Evolutionary conservation across 164 flowering plant genomes (phyloP).

Genomic region (Piper longum): DNA sequence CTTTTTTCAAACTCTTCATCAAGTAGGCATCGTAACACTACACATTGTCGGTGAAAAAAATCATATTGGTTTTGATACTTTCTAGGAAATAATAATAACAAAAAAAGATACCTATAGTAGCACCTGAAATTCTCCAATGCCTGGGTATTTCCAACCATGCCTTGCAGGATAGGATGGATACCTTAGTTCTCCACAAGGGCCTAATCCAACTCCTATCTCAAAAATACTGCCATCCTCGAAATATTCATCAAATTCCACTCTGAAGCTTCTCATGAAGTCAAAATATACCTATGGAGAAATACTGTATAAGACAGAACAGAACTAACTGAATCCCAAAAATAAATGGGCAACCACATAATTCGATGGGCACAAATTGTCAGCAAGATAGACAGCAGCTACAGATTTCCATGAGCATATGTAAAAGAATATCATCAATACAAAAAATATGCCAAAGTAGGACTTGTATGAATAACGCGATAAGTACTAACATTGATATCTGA

Average conservation of each 20-base stretch:
- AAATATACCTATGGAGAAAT: slow-evolving; percentile 53
- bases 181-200: slow-evolving; percentile 86
- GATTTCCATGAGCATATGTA: too few relatives aligned
- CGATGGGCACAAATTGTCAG: neutral
- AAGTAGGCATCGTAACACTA: slow-evolving; percentile 89
- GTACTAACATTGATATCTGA: too few relatives aligned
- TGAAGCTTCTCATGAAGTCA: slow-evolving; percentile 89
- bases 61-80: too few relatives aligned
- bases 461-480: too few relatives aligned
- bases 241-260: slow-evolving; percentile 71
- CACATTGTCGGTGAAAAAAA: neutral
- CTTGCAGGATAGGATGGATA: slow-evolving; percentile 70
- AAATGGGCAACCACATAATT: neutral
- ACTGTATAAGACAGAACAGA: neutral
- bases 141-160: slow-evolving; percentile 76
- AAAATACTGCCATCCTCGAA: slow-evolving; percentile 61
- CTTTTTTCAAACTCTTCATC: slow-evolving; percentile 56
- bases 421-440: too few relatives aligned
- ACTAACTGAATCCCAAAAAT: neutral
- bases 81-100: neutral
- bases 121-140: slow-evolving; percentile 89
- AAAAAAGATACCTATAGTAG: neutral
- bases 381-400: too few relatives aligned
- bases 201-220: slow-evolving; percentile 74
- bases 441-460: too few relatives aligned